Percentiles rank a stretch among this genome's conserved stretches.
Conservation (phyloP, 2,329 filamentous ascomycete species). For the Lasiodiplodia theobromae region DNA sequence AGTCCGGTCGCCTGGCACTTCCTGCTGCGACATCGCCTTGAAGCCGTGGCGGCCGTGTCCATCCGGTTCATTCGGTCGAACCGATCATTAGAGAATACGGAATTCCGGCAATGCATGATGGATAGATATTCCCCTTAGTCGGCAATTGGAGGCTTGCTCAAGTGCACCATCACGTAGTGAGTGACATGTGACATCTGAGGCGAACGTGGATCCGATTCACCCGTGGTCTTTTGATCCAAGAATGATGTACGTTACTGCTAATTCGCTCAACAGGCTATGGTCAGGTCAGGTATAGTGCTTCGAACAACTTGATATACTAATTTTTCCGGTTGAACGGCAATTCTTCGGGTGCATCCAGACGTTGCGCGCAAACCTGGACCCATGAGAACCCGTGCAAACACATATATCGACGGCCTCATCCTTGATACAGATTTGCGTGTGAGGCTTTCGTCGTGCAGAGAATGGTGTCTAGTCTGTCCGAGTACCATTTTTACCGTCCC, state of each 20-base stretch:
- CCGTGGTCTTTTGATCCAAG: neutral
- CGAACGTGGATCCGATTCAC: neutral
- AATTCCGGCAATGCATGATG: slow-evolving; percentile 20
- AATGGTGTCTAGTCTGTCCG: too few relatives aligned
- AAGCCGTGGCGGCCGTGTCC: neutral
- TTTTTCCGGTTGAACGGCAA: neutral
- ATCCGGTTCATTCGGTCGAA: neutral
- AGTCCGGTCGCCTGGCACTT: neutral
- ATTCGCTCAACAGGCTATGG: neutral
- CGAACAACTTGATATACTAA: neutral
- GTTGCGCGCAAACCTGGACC: neutral
- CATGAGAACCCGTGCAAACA: neutral
- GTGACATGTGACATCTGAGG: neutral
- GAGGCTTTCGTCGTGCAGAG: too few relatives aligned
- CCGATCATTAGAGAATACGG: slow-evolving; percentile 8
- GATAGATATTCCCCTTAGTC: slow-evolving; percentile 26
- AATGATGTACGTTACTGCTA: neutral
- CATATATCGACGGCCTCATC: neutral
- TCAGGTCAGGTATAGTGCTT: neutral
- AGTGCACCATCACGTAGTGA: neutral
- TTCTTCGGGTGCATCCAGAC: neutral
- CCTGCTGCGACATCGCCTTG: neutral
- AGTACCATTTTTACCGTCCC: neutral
- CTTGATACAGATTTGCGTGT: too few relatives aligned
- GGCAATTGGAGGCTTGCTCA: slow-evolving; percentile 24